Conservation (phyloP, 306 rosid species). For the Betula pendula region DNA sequence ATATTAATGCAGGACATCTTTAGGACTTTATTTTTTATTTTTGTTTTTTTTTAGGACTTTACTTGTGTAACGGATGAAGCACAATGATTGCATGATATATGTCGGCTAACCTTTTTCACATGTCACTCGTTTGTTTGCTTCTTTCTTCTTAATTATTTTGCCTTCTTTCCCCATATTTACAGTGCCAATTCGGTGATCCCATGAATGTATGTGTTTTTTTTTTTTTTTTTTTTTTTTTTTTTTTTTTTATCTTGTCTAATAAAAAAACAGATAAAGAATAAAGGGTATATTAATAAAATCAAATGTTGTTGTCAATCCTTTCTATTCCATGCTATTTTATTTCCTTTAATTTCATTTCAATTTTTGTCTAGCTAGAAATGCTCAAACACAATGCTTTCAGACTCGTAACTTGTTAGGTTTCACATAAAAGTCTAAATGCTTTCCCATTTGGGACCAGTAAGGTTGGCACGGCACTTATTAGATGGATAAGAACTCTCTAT, state of each 20-base stretch:
- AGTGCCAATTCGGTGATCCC: not conserved
- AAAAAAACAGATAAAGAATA: not conserved
- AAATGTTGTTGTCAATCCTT: too few relatives aligned
- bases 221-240: too few relatives aligned
- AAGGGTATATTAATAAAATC: too few relatives aligned
- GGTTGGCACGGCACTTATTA: too few relatives aligned
- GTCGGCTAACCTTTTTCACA: not conserved
- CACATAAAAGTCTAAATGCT: not conserved
- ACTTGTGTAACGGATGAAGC: not conserved
- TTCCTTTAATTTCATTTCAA: not conserved
- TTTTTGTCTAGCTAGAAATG: not conserved
- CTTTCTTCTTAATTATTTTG: not conserved
- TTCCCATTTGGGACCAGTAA: not conserved
- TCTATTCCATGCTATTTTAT: not conserved
- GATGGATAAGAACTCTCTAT: too few relatives aligned
- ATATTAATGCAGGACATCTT: not conserved
- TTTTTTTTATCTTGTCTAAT: too few relatives aligned
- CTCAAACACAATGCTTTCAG: not conserved
- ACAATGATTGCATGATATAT: not conserved
- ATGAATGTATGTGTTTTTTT: too few relatives aligned
- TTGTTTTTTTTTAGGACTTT: too few relatives aligned
- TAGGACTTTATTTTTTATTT: not conserved
- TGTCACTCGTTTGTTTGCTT: not conserved
- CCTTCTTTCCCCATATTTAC: not conserved
- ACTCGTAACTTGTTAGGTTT: not conserved